These are phyloP conservation scores for Purshia tridentata DNA, from an alignment of 306 rosid genomes.

Conservation along the genomic window DNA sequence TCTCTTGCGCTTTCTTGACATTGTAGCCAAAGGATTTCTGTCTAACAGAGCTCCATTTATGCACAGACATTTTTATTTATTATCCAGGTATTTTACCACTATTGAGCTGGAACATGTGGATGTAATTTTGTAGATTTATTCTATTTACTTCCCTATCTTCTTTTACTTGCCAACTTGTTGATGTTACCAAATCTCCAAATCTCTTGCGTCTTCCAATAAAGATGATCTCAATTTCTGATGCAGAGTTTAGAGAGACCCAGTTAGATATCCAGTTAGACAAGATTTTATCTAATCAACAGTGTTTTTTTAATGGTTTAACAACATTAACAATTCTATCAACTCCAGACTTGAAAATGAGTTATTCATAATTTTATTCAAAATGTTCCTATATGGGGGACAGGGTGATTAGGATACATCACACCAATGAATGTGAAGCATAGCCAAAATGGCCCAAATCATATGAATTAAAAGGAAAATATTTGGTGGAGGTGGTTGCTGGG, in stretches of 20 bases:
- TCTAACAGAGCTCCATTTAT: conserved; percentile 15
- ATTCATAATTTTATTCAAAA: too few species aligned
- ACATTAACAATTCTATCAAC: too few species aligned
- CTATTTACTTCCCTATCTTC: background rate
- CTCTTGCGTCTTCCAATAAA: background rate
- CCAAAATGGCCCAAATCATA: background rate
- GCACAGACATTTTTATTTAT: background rate
- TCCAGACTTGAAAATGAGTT: too few species aligned
- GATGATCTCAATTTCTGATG: too few species aligned
- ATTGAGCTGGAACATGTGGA: conserved; percentile 12
- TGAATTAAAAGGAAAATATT: background rate
- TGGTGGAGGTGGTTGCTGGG: background rate
- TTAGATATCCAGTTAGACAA: too few species aligned
- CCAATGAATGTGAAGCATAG: too few species aligned
- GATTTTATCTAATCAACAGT: too few species aligned
- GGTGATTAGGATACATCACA: too few species aligned
- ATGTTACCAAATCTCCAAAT: background rate
- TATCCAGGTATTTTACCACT: conserved; percentile 10
- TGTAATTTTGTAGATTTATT: background rate
- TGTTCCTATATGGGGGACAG: too few species aligned
- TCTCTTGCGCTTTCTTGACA: conserved; percentile 12
- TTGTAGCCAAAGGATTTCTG: conserved; percentile 25
- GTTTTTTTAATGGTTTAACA: too few species aligned
- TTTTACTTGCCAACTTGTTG: background rate
- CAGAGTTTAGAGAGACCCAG: too few species aligned